Percentiles rank a stretch among this genome's conserved stretches.
These are phyloP conservation scores for Colletotrichum sp. DNA, from an alignment of 2,329 filamentous ascomycete species.

Conservation along the genomic window DNA sequence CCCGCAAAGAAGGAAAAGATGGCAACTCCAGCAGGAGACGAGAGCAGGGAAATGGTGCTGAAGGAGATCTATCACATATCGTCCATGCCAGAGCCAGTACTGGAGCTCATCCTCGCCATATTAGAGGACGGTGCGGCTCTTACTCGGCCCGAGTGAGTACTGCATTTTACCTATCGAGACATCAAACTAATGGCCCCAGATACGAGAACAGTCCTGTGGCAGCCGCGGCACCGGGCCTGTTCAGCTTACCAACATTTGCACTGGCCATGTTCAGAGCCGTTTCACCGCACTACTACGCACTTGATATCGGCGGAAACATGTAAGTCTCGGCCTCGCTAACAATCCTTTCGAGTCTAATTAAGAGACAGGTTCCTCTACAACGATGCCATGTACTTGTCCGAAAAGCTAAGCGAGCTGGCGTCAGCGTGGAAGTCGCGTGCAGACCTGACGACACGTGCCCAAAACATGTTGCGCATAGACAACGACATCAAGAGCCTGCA, in stretches of 20 bases:
- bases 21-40: slow-evolving; percentile 29
- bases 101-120: slow-evolving; percentile 67
- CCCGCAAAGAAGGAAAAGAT: slow-evolving; percentile 16
- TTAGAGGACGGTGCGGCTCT: slow-evolving; percentile 67
- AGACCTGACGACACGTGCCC: slow-evolving; percentile 55
- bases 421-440: slow-evolving; percentile 57
- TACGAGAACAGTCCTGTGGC: slow-evolving; percentile 63
- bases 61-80: slow-evolving; percentile 90
- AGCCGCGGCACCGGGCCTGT: slow-evolving; percentile 72
- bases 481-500: slow-evolving; percentile 65
- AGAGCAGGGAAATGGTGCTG: slow-evolving; percentile 73
- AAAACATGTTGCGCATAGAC: slow-evolving; percentile 62
- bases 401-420: slow-evolving; percentile 56
- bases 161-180: not conserved
- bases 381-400: slow-evolving; percentile 68
- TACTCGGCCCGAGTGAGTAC: slow-evolving; percentile 54
- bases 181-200: slow-evolving; percentile 23
- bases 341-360: slow-evolving; percentile 23
- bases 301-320: slow-evolving; percentile 68
- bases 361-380: slow-evolving; percentile 68
- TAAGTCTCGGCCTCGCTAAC: slow-evolving; percentile 37
- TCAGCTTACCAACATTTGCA: slow-evolving; percentile 73
- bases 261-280: slow-evolving; percentile 83
- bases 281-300: slow-evolving; percentile 75
- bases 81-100: slow-evolving; percentile 80